Evolutionary conservation across 83 land plant species (phyloP).

Genomic region (Picea engelmannii): DNA sequence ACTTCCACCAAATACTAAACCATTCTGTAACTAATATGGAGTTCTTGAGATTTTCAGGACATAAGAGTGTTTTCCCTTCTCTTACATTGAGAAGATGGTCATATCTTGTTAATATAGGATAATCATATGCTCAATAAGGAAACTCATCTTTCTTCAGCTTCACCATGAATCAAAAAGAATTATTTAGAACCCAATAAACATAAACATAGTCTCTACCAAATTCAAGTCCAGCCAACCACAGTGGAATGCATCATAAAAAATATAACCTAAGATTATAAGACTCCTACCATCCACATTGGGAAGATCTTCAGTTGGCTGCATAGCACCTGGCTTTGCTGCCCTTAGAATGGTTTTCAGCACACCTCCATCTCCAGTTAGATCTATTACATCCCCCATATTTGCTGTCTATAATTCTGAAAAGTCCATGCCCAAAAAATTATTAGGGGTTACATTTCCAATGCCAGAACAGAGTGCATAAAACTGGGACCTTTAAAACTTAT

Average conservation of each 20-base stretch:
- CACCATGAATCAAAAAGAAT: background rate
- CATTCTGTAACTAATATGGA: background rate
- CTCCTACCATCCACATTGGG: constrained; percentile 81
- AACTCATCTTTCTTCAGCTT: background rate
- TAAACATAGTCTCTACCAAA: background rate
- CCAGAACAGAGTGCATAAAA: background rate
- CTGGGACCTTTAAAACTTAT: background rate
- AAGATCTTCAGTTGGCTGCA: constrained; percentile 67
- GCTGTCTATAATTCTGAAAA: background rate
- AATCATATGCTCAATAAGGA: background rate
- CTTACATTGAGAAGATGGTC: background rate
- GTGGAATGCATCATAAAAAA: background rate
- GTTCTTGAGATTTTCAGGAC: background rate
- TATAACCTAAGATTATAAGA: background rate
- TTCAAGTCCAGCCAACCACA: background rate
- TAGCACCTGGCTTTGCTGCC: constrained; percentile 67
- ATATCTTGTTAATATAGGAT: background rate
- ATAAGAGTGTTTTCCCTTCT: background rate
- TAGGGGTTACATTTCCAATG: background rate
- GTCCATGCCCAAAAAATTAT: background rate
- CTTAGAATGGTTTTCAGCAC: constrained; percentile 65
- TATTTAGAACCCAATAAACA: background rate
- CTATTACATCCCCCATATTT: constrained; percentile 60
- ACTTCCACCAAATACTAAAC: background rate
- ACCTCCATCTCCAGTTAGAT: constrained; percentile 91